phyloP scores from a whole-genome alignment of 192 early-diverging fungal species.

The Gonapodya sp. region DNA sequence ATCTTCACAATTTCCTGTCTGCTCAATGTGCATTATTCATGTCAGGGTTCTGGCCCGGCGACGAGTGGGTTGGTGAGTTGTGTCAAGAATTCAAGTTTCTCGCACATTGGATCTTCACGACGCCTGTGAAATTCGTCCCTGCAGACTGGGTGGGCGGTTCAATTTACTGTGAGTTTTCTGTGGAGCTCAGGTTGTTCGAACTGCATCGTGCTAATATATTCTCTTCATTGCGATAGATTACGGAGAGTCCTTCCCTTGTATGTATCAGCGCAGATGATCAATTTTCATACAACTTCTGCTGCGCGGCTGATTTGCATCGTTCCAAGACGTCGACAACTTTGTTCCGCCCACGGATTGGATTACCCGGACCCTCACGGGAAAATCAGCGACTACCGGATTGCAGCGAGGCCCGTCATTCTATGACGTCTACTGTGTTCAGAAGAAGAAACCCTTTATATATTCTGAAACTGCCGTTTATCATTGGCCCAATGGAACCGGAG shows the following conservation, averaged over 20 bases:
- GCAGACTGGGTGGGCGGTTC: not conserved
- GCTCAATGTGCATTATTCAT: too few relatives aligned
- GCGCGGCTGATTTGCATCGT: not conserved
- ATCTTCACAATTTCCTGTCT: too few relatives aligned
- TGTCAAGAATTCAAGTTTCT: too few relatives aligned
- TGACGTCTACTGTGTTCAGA: not conserved
- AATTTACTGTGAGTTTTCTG: not conserved
- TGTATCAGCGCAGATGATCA: too few relatives aligned
- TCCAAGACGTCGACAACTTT: not conserved
- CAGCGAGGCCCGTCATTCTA: not conserved
- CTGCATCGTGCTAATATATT: too few relatives aligned
- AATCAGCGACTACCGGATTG: not conserved
- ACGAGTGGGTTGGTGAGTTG: slow-evolving; percentile 1
- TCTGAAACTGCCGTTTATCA: not conserved
- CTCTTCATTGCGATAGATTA: too few relatives aligned
- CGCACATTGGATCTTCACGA: too few relatives aligned
- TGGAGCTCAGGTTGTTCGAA: too few relatives aligned
- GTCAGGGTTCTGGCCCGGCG: slow-evolving; percentile 2
- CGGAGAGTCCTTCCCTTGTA: too few relatives aligned
- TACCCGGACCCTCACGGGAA: not conserved
- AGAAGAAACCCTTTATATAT: not conserved
- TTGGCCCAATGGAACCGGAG: not conserved
- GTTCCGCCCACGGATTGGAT: not conserved
- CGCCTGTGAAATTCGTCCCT: not conserved
- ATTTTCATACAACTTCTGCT: not conserved